phyloP scores from a whole-genome alignment of 129 eudicot genomes.

The carrot (Daucus carota) region DNA sequence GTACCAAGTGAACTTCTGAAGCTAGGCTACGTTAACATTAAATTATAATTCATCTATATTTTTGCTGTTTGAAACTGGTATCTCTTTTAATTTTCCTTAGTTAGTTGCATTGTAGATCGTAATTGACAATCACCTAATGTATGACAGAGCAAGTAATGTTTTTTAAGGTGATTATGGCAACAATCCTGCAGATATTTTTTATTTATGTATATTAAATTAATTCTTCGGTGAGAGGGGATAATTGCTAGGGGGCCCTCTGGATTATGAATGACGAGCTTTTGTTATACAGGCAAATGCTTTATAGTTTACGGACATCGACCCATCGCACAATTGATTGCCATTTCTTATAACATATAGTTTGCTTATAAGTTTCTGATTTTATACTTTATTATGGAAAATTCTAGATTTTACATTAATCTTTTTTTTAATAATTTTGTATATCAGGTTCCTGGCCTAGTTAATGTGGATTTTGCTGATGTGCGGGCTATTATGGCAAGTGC shows the following conservation, averaged over 20 bases:
- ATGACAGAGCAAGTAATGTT: background rate
- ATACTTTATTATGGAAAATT: background rate
- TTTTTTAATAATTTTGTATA: slow-evolving; percentile 1
- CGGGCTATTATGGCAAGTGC: slow-evolving; percentile 94
- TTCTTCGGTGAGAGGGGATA: background rate
- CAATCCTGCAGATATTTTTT: background rate
- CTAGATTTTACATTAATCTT: background rate
- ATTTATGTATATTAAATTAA: background rate
- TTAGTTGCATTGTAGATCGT: too few species aligned
- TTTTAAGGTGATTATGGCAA: background rate
- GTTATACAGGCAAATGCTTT: background rate
- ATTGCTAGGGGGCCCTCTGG: background rate
- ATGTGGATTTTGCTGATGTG: slow-evolving; percentile 99
- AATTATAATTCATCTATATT: background rate
- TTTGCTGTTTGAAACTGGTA: background rate
- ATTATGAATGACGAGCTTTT: background rate
- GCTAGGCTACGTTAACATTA: background rate
- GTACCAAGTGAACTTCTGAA: background rate
- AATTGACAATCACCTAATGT: background rate
- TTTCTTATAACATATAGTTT: background rate
- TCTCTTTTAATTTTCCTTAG: background rate
- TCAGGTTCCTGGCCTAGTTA: slow-evolving; percentile 93
- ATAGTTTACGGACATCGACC: background rate
- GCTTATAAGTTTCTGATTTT: background rate
- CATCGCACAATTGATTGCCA: background rate